phyloP scores from a whole-genome alignment of 148 eudicot species.

The Dysphania ambrosioides region DNA sequence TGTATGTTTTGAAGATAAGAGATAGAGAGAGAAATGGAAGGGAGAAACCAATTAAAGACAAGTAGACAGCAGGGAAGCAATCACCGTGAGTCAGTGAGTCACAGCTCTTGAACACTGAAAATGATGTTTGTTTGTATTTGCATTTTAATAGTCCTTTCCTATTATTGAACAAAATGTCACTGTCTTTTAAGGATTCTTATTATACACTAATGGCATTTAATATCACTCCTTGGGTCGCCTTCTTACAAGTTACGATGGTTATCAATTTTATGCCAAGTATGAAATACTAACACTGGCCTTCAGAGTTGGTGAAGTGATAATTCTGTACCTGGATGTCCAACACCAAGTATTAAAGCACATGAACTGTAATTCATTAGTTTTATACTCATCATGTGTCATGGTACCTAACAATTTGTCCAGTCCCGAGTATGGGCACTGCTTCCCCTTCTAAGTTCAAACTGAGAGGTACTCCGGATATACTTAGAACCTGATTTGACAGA shows the following conservation, averaged over 20 bases:
- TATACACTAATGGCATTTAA: not conserved
- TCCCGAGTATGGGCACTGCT: too few species aligned
- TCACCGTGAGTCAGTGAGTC: conserved; percentile 14
- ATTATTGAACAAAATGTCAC: conserved; percentile 18
- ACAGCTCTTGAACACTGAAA: conserved; percentile 32
- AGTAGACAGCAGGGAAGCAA: conserved; percentile 13
- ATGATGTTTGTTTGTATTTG: conserved; percentile 30
- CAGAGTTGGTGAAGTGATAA: not conserved
- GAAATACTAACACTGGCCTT: not conserved
- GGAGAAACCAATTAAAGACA: conserved; percentile 7
- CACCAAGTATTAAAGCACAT: not conserved
- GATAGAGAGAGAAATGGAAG: conserved; percentile 13
- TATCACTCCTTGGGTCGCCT: conserved; percentile 4
- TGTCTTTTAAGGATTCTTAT: conserved; percentile 1
- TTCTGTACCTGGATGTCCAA: not conserved
- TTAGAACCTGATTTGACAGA: not conserved
- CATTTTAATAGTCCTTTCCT: conserved; percentile 18
- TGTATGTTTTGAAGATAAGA: conserved; percentile 10
- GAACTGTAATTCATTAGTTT: too few species aligned
- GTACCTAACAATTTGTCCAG: too few species aligned
- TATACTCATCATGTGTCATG: too few species aligned
- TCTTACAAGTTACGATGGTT: conserved; percentile 16
- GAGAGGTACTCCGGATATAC: not conserved
- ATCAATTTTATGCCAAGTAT: conserved; percentile 13
- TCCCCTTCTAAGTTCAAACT: not conserved